Evolutionary conservation across 805 yeast genomes (phyloP).

Genomic region (Wickerhamiella qilinensis): DNA sequence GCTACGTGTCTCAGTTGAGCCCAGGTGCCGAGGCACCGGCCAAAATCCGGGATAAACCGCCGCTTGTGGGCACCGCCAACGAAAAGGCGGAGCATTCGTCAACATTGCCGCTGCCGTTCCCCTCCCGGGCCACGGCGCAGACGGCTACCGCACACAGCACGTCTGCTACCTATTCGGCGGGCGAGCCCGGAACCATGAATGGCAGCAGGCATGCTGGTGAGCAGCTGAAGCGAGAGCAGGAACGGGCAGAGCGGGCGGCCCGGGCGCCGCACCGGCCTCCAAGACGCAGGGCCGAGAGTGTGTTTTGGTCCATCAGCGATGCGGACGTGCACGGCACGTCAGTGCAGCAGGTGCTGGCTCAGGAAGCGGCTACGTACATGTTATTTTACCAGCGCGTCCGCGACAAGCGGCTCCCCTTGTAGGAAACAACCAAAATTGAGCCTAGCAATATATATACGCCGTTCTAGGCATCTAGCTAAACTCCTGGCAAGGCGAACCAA

Average conservation of each 20-base stretch:
- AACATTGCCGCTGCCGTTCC: too few species aligned
- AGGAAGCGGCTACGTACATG: slow-evolving; percentile 69
- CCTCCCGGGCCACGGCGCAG: slow-evolving; percentile 1
- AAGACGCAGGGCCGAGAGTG: not conserved
- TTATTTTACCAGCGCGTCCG: slow-evolving; percentile 34
- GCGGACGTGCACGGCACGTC: slow-evolving; percentile 47
- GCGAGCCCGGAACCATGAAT: not conserved
- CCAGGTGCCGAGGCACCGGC: too few species aligned
- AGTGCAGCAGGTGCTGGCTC: slow-evolving; percentile 41
- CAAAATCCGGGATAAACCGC: too few species aligned
- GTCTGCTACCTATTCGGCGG: too few species aligned
- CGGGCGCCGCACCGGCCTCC: too few species aligned
- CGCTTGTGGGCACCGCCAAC: not conserved
- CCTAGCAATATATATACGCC: too few species aligned
- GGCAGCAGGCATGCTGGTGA: not conserved
- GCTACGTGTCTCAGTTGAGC: not conserved
- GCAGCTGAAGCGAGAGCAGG: too few species aligned
- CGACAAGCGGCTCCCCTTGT: too few species aligned
- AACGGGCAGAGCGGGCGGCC: not conserved
- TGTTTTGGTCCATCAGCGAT: slow-evolving; percentile 71
- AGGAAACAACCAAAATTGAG: too few species aligned
- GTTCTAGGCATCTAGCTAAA: too few species aligned
- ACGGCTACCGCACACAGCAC: not conserved
- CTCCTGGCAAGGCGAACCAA: too few species aligned
- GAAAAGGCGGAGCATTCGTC: not conserved